Base-by-base conservation (phyloP, 805 yeast species). In the Myxozyma neglecta region DNA sequence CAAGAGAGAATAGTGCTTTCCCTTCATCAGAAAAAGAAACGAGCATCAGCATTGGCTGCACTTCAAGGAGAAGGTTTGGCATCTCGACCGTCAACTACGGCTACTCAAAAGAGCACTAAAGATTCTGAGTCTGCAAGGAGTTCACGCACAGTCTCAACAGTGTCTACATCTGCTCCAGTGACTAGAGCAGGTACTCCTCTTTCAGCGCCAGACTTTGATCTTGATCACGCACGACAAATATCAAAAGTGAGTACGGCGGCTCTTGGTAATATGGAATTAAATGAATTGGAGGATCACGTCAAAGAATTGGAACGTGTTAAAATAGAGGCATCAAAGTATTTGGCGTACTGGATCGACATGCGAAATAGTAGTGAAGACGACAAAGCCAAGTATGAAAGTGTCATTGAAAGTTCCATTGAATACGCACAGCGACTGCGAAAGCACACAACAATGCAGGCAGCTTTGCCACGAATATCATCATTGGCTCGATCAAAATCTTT, bases 331-430 rank as follows among this genome's bases (percentile, higher is more conserved):
- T 78, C 79, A 56, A 70, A 63, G 9, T 70, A 79, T 39, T 70
- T 82, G 13, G 71, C 77, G 13, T 76, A 82, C 10, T 86, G 92
- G 88, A 78, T 78, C 53, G 73, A 80, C 63, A 77, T 81, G 61
- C 77, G 81, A 52, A 71, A 73, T 40, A 84, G 80, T 8, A 74
- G 86, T 18, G 77, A 77, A 59, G 81, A 79, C 47, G 96, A 91
- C 72, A 88, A 89, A 69, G 82, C 81, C 39, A 83, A 92, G 14
- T 91, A 87, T 71, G 96, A 93, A 68, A 81, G 87, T 1, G 96
- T 94, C 67, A 91, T 94, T 46, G 96, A 90, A 71, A 91, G 90
- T 69, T 76, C 92, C 68, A 89, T 92, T 14, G 97, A 96, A 7
- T 91, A 92, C 72, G 88, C 96, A 6, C 97, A 94, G 73, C 83